These are phyloP conservation scores for Lactifluus pinguis DNA, from an alignment of 768 basidiomycete species.

Conservation along the genomic window DNA sequence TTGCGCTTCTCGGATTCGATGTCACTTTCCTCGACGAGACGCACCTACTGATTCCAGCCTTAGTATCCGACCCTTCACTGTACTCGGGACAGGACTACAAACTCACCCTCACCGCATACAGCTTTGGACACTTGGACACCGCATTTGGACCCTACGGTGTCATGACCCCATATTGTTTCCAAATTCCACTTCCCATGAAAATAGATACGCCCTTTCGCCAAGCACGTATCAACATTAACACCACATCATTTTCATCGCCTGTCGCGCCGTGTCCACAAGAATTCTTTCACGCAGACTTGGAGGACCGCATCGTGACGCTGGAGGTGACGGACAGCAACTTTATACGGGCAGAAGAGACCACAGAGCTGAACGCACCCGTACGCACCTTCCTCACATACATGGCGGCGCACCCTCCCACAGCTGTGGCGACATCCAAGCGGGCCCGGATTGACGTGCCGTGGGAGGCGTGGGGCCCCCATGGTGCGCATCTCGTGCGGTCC, in stretches of 20 bases:
- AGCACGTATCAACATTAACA: background rate
- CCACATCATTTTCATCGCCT: conserved; percentile 6
- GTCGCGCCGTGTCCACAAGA: background rate
- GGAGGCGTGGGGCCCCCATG: conserved; percentile 8
- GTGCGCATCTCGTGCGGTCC: conserved; percentile 4
- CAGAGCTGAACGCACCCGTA: background rate
- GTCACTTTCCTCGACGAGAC: conserved; percentile 6
- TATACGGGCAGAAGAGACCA: background rate
- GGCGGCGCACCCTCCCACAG: background rate
- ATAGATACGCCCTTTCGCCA: conserved; percentile 1
- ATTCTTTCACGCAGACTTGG: conserved; percentile 6
- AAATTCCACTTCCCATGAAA: background rate
- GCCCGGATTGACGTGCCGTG: background rate
- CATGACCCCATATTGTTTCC: conserved; percentile 4
- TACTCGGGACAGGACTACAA: background rate
- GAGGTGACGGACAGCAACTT: conserved; percentile 10
- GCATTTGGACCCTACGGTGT: background rate
- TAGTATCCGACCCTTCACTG: background rate
- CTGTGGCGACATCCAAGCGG: background rate
- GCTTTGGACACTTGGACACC: background rate
- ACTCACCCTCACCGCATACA: conserved; percentile 1
- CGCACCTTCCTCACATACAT: conserved; percentile 11
- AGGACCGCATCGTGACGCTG: conserved; percentile 4
- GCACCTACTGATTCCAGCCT: conserved; percentile 6
- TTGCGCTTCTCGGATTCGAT: conserved; percentile 3